Base-by-base conservation (phyloP, 352 stramenopile species). In the Blastocystis sp. region DNA sequence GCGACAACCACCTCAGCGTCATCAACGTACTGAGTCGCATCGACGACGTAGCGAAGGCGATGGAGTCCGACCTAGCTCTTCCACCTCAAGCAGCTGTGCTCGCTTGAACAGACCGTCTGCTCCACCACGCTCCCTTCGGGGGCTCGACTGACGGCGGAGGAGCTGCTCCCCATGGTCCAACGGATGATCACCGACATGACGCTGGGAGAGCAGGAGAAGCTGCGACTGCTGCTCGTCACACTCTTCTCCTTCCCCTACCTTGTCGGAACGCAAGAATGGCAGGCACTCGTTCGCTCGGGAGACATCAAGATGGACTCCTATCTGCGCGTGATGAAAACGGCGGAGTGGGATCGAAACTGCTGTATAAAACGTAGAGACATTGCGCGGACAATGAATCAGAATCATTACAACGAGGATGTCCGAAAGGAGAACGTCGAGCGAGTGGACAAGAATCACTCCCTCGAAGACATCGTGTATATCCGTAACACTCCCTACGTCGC, bases 81-180 rank as follows among this genome's bases (percentile, higher is more conserved):
- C 46, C 69, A 81, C 36, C 34, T 81, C 16, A 81, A 81, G 46
- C 69, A 81, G 69, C 69, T 81, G 6, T 81, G 69, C 69, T 63
- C 42, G 40, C 53, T 81, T 11, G 69, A 81, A 51, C 69, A 81
- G 36, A 81, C 69, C 21, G 18, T 81, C 69, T 81, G 44, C 27
- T 81, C 69, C 32, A 63, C 69, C 32, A 63, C 14, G n/a, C 69
- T 81, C 14, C 69, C 69, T 11, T 64, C 69, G 18, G 69, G 69
- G 21, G 69, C 44, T 14, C 16, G n/a, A 11, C 53, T 81, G n/a
- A 49, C 51, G 14, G 18, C 63, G 4, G 32, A 59, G 32, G 69
- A 81, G 24, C 3, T 81, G 48, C 6, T 81, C 6, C 69, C 69
- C 4, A 81, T 81, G 69, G 42, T 81, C 21, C 69, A 64, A 32